Evolutionary conservation across 768 basidiomycete species (phyloP), one percentile per base, ranked within the genome.

Genomic region (Termitomyces eurrhizus): DNA sequence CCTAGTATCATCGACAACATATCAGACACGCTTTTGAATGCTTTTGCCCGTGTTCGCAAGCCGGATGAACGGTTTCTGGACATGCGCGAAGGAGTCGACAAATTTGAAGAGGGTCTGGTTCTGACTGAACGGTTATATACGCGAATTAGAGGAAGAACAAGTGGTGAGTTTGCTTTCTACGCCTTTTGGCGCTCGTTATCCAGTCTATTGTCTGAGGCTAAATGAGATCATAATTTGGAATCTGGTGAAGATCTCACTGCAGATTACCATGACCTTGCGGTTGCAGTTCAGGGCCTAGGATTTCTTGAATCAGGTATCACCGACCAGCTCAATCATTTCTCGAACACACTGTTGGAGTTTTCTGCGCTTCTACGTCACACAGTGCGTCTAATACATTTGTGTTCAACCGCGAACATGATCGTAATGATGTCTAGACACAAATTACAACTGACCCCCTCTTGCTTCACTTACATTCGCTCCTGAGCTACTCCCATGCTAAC

Each of bases 291-390:
- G 72, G 96, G 95, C 54, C 83, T 99, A 62, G 97, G 96, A 66
- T 98, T 98, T 77, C 83, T 99, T 64, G 97, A 99, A 74, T 93
- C 92, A 64, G 97, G 97, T 42, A 99, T 99, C 65, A 99, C 97
- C 50, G 97, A 99, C 69, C 95, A 94, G 1, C 77, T 99, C 65
- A 96, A 96, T 69, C 89, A 96, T 70, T 98, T 98, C 67, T 97
- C 96, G 35, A 95, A 96, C 70, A 95, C 94, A 1, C 79, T 99
- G 57, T 81, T 98, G 41, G 95, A 98, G 72, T 98, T 98, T 71
- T 97, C 95, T 2, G 90, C 93, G 0, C 75, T 96, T 24, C 73
- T 95, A 42, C 87, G 93, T 57, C 92, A 96, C 69, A 84, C 85
- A 66, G 95, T 93, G 74, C 24, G 83, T 67, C 56, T 59, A 59